These are phyloP conservation scores for Ilex asprella DNA, from an alignment of 257 asterid genomes.

Conservation along the genomic window DNA sequence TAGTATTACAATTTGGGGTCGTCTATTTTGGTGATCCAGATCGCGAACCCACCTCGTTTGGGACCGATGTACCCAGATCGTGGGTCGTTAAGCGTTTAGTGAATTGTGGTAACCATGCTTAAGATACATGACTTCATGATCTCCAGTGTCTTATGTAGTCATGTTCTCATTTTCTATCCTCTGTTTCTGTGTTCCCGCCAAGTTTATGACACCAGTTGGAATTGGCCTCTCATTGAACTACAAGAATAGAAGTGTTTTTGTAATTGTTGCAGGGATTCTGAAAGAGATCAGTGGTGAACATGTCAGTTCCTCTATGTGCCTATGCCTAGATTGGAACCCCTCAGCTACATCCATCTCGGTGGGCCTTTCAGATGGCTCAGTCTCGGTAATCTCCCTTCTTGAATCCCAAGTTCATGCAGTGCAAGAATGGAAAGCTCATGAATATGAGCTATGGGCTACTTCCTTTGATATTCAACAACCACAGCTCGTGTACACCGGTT, in stretches of 20 bases:
- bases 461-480: conserved; percentile 82
- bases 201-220: background rate
- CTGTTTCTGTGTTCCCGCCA: no score
- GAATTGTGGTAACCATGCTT: no score
- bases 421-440: conserved; percentile 84
- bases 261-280: conserved; percentile 42
- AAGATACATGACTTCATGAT: no score
- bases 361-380: conserved; percentile 80
- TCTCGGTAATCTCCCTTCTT: conserved; percentile 52
- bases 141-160: no score
- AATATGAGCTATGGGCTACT: conserved; percentile 84
- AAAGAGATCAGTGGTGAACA: conserved; percentile 39
- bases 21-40: no score
- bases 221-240: no score
- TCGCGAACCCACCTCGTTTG: no score
- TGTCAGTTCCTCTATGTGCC: conserved; percentile 84
- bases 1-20: no score
- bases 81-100: no score
- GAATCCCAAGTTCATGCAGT: conserved; percentile 41
- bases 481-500: conserved; percentile 66
- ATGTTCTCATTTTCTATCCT: no score
- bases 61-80: no score
- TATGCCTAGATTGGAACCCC: conserved; percentile 80
- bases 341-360: conserved; percentile 65
- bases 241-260: background rate